Evolutionary conservation across 2,329 filamentous ascomycete species (phyloP).

Genomic region (Cladophialophora exuberans): DNA sequence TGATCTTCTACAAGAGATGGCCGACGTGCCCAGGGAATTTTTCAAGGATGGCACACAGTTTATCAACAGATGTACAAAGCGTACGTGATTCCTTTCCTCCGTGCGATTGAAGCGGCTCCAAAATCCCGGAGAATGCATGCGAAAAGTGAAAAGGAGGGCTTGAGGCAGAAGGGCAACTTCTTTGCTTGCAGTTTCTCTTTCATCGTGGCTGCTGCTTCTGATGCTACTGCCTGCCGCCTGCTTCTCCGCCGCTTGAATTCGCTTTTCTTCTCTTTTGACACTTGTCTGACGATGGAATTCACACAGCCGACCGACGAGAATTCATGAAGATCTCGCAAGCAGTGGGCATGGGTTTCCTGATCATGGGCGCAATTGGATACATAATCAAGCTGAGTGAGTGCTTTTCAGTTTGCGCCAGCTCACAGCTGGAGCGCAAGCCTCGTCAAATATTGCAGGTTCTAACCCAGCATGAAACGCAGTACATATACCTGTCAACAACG

Average conservation of each 20-base stretch:
- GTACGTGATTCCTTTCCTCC: constrained; percentile 39
- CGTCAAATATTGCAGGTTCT: no score
- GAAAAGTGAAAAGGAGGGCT: no score
- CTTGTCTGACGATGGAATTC: constrained; percentile 8
- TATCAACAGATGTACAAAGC: constrained; percentile 53
- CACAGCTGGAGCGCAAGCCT: no score
- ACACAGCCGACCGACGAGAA: constrained; percentile 59
- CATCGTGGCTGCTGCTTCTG: neutral
- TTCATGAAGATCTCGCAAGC: constrained; percentile 65
- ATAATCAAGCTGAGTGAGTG: constrained; percentile 62
- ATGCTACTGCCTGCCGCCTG: neutral
- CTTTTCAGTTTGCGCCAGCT: neutral
- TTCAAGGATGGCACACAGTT: constrained; percentile 54
- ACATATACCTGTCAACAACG: constrained; percentile 56
- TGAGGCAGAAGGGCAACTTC: neutral
- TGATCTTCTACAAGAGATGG: constrained; percentile 63
- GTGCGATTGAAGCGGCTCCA: neutral
- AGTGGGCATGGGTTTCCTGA: constrained; percentile 62
- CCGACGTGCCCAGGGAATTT: constrained; percentile 61
- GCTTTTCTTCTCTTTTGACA: no score
- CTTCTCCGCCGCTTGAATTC: neutral
- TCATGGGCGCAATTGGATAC: constrained; percentile 64
- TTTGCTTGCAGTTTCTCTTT: neutral
- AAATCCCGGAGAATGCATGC: neutral
- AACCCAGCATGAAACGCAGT: constrained; percentile 37